These are phyloP conservation scores for Xylariaceae sp. DNA, from an alignment of 2,329 filamentous ascomycete genomes.

Conservation along the genomic window DNA sequence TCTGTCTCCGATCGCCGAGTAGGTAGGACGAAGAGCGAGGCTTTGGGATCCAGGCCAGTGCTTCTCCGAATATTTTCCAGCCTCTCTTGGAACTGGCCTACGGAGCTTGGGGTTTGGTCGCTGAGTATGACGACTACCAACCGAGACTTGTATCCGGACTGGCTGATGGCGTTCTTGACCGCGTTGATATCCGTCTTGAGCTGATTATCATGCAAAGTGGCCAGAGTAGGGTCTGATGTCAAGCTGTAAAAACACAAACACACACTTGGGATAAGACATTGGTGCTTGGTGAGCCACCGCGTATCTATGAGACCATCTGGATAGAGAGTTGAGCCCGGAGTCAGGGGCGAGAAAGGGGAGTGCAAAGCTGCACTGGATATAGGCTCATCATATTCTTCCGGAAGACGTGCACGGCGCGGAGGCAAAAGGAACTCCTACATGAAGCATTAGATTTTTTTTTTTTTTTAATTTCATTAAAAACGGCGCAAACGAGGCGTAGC, in stretches of 20 bases:
- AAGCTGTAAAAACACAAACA: constrained; percentile 79
- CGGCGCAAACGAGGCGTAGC: background rate
- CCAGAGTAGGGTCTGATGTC: constrained; percentile 65
- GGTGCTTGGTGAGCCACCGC: constrained; percentile 85
- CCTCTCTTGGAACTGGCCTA: constrained; percentile 65
- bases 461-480: background rate
- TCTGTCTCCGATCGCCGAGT: constrained; percentile 68
- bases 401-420: constrained; percentile 51
- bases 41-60: constrained; percentile 77
- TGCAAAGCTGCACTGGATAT: constrained; percentile 60
- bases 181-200: constrained; percentile 83
- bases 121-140: constrained; percentile 75
- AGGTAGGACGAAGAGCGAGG: constrained; percentile 75
- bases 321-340: constrained; percentile 75
- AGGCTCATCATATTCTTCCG: constrained; percentile 45
- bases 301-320: constrained; percentile 84
- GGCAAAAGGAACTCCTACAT: constrained; percentile 52
- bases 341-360: constrained; percentile 87
- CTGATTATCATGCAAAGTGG: constrained; percentile 78
- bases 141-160: constrained; percentile 72
- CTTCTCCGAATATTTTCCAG: constrained; percentile 74
- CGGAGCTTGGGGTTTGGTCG: constrained; percentile 51
- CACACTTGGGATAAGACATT: constrained; percentile 74
- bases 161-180: constrained; percentile 62
- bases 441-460: background rate